Evolutionary conservation across 2,329 filamentous ascomycete genomes (phyloP), one percentile per base, ranked within the genome.

Genomic region (Fusarium nematophilum): DNA sequence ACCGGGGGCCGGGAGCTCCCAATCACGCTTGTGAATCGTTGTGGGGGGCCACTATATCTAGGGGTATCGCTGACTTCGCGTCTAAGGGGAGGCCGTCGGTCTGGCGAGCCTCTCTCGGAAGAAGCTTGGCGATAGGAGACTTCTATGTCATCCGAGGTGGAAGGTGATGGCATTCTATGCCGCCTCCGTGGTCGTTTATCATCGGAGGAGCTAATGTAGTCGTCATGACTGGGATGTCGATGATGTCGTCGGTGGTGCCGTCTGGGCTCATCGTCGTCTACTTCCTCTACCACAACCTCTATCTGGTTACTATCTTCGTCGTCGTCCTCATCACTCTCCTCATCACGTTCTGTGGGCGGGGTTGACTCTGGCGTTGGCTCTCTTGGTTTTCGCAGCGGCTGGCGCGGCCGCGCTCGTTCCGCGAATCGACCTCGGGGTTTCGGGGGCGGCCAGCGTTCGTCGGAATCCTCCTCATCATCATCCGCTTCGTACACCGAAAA

Each of bases 1-100:
- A 75, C 59, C 4, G 74, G 74, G 6, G 74, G 74, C 9, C 74
- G 67, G 34, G 74, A 73, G 36, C 68, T 65, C 36, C 73, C 73
- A 47, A 76, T 72, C 8, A 75, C 65, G 52, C 72, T 72, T 2
- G 66, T 42, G 2, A 67, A 60, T 30, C 70, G 62, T 34, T 59
- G 57, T 8, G 61, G 68, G 7, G 67, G 64, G 21, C 21, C 21
- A 38, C 62, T 67, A 27, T 68, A 65, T 39, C 67, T 72, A 31
- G 72, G 70, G 3, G 69, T 68, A 13, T 70, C 66, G 53, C 72
- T 75, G 13, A 64, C 61, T 26, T 71, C 67, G 13, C 66, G 64
- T 45, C 72, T 72, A 18, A 70, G 61, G 15, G 68, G 63, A 17
- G 69, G 68, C 50, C 68, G 66, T 14, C 60, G 67, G 9, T 68